These are phyloP conservation scores for Euphorbia celastroides DNA, from an alignment of 441 rosid genomes.

Conservation along the genomic window DNA sequence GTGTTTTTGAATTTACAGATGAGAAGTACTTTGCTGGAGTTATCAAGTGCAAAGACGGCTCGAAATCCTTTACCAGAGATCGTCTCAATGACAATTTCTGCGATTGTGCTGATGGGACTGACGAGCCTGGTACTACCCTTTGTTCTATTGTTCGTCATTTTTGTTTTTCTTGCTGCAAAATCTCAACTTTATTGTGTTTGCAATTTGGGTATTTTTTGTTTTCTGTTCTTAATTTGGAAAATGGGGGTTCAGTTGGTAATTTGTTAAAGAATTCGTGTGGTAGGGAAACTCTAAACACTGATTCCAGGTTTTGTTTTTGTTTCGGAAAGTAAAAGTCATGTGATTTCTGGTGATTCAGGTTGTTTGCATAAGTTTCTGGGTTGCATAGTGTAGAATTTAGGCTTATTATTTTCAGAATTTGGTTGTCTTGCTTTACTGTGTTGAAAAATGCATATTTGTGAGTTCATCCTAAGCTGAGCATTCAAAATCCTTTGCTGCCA, in stretches of 20 bases:
- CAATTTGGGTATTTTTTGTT: not conserved
- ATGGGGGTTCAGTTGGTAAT: not conserved
- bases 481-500: not conserved
- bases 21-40: constrained; percentile 54
- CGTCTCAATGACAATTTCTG: constrained; percentile 85
- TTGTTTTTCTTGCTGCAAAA: not conserved
- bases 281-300: too few relatives aligned
- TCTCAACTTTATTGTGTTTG: not conserved
- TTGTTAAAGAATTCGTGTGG: too few relatives aligned
- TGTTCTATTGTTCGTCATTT: not conserved
- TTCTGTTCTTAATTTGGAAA: not conserved
- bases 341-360: too few relatives aligned
- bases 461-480: not conserved
- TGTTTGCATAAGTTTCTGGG: too few relatives aligned
- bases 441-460: not conserved
- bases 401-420: too few relatives aligned
- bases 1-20: constrained; percentile 34
- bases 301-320: too few relatives aligned
- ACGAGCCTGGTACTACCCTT: constrained; percentile 77
- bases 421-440: not conserved
- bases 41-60: constrained; percentile 85
- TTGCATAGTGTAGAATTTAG: too few relatives aligned
- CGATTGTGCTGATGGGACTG: constrained; percentile 90
- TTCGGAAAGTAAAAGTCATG: too few relatives aligned
- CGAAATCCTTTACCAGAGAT: constrained; percentile 62